Percentiles rank a stretch among this genome's conserved stretches.
These are phyloP conservation scores for Apophysomyces trapeziformis DNA, from an alignment of 371 early-diverging fungal species.

Conservation along the genomic window DNA sequence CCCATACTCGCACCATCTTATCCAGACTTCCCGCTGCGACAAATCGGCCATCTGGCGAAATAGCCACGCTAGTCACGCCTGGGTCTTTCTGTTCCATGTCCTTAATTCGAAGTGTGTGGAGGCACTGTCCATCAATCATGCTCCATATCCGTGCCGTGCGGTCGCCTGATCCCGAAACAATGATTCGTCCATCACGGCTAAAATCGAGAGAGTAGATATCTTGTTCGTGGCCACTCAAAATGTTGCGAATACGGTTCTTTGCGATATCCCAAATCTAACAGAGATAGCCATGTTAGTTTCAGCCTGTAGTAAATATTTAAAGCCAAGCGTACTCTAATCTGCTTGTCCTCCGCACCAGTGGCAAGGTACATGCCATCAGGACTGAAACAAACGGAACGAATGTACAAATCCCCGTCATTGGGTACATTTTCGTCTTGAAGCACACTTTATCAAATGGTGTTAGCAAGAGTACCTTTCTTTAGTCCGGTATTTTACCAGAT, in stretches of 20 bases:
- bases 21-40: constrained; percentile 89
- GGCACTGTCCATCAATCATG: constrained; percentile 72
- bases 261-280: constrained; percentile 75
- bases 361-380: constrained; percentile 92
- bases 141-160: constrained; percentile 89
- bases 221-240: constrained; percentile 88
- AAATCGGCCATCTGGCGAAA: constrained; percentile 77
- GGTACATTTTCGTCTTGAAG: constrained; percentile 77
- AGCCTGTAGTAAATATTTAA: not conserved
- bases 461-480: too few relatives aligned
- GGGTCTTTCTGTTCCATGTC: constrained; percentile 85
- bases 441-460: constrained; percentile 43
- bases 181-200: constrained; percentile 85
- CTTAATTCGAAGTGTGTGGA: constrained; percentile 76
- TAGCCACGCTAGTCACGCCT: constrained; percentile 92
- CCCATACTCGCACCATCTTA: constrained; percentile 93
- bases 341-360: constrained; percentile 95
- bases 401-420: constrained; percentile 84
- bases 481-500: constrained; percentile 59
- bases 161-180: constrained; percentile 95
- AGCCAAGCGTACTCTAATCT: constrained; percentile 70
- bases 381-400: constrained; percentile 94
- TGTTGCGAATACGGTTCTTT: constrained; percentile 67
- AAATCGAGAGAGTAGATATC: constrained; percentile 97
- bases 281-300: not conserved